Evolutionary conservation across 306 rosid species (phyloP).

Genomic region (Cucumis cinereus): DNA sequence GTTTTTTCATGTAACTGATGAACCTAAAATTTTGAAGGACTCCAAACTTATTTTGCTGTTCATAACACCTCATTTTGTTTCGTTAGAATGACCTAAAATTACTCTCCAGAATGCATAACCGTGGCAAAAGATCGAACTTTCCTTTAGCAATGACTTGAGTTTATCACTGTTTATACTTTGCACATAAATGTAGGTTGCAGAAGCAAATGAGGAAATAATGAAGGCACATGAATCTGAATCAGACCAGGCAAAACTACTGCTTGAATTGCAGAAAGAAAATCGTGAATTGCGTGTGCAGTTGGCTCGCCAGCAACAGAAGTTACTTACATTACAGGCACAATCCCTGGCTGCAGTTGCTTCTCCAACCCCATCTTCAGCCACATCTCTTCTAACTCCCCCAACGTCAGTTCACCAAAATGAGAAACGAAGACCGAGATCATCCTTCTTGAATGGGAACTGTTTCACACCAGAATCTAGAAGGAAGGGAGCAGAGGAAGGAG

Average conservation of each 20-base stretch:
- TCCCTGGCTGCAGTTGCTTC: slow-evolving; percentile 62
- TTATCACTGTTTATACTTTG: neutral
- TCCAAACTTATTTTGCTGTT: neutral
- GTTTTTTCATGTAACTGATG: neutral
- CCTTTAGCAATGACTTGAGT: neutral
- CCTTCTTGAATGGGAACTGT: slow-evolving; percentile 56
- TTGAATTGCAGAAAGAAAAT: slow-evolving; percentile 81
- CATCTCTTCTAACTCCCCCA: slow-evolving; percentile 59
- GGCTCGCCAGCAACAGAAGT: slow-evolving; percentile 68
- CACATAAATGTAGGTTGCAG: slow-evolving; percentile 39
- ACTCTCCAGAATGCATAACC: neutral
- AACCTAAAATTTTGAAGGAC: neutral
- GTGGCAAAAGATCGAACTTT: neutral
- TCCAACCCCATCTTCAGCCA: slow-evolving; percentile 65
- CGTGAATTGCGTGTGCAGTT: slow-evolving; percentile 66
- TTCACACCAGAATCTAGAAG: slow-evolving; percentile 74
- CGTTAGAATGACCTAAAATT: neutral
- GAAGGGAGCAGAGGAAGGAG: slow-evolving; percentile 47
- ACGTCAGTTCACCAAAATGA: slow-evolving; percentile 44
- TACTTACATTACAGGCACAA: slow-evolving; percentile 55
- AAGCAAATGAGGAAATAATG: slow-evolving; percentile 39
- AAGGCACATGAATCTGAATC: slow-evolving; percentile 46
- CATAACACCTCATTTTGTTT: neutral
- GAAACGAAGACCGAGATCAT: slow-evolving; percentile 44
- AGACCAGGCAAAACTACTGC: slow-evolving; percentile 66